Conservation (phyloP, 163 green algal genomes). For the Prototheca wickerhamii region DNA sequence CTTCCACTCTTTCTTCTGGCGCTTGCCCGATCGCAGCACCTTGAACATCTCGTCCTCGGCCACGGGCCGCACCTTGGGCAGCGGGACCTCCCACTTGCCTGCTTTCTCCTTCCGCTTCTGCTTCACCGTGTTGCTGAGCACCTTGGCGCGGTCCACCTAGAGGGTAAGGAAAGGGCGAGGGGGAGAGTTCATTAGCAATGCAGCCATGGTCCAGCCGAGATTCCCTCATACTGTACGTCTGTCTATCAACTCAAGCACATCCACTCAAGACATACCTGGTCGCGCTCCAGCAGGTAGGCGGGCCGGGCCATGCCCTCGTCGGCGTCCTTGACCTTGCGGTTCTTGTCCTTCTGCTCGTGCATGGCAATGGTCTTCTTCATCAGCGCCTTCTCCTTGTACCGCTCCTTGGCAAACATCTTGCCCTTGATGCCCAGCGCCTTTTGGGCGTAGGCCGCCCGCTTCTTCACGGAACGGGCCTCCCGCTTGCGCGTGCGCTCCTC, state of each 20-base stretch:
- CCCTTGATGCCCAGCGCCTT: slow-evolving; percentile 91
- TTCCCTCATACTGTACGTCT: too few species aligned
- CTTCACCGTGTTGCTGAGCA: slow-evolving; percentile 99
- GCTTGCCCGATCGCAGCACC: slow-evolving; percentile 90
- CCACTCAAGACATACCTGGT: slow-evolving; percentile 72
- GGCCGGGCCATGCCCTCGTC: slow-evolving; percentile 78
- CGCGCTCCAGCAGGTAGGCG: slow-evolving; percentile 96
- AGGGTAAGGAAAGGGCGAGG: background rate
- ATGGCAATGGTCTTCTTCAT: slow-evolving; percentile 98
- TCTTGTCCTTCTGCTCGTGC: slow-evolving; percentile 88
- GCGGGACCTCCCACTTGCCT: slow-evolving; percentile 98
- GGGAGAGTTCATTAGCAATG: background rate
- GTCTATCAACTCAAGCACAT: background rate
- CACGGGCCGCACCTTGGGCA: slow-evolving; percentile 96
- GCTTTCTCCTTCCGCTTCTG: slow-evolving; percentile 99
- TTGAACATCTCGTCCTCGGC: slow-evolving; percentile 99
- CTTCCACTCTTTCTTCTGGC: slow-evolving; percentile 97
- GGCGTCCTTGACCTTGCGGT: slow-evolving; percentile 87
- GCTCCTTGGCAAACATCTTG: slow-evolving; percentile 97
- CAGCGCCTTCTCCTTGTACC: slow-evolving; percentile 92
- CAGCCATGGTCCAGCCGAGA: too few species aligned
- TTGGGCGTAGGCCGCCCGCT: slow-evolving; percentile 62
- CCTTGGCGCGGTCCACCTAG: slow-evolving; percentile 89
- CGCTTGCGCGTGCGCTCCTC: slow-evolving; percentile 92
- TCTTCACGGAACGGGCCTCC: slow-evolving; percentile 71